Base-by-base conservation (phyloP, 306 rosid species). In the Acmispon strigosus region DNA sequence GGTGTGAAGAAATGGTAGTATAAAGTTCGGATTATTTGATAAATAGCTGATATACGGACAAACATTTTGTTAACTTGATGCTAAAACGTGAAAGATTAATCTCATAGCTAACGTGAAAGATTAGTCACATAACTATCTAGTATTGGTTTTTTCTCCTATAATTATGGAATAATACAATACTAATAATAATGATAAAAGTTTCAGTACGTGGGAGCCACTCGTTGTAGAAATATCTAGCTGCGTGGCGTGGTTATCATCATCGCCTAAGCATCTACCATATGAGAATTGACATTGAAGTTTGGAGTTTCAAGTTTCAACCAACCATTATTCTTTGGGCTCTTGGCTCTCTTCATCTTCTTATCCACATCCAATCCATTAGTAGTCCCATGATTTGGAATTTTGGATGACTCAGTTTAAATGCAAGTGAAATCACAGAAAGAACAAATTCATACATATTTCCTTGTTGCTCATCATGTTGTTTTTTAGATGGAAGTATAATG, bases 301-400 rank as follows among this genome's bases (percentile, higher is more conserved):
- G 68, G 62, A 54, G 82, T 48, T 54, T 41, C 53, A 43, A 70
- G 71, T 69, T 64, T 18, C 42, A 48, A 39, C 67, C 62, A 62
- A 44, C 55, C 68, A 32, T 54, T 9, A 34, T 62, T 62, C 54
- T 77, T 54, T 36, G 47, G 62, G 14, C 2, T 41, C 2, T 62
- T 73, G 72, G 76, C 34, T 48, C 52, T 62, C 65, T 65, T 63
- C 68, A 70, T 53, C 72, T 53, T 54, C 76, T 77, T 77, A 77
- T 78, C 82, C 82, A 70, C 37, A 43, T 39, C 43, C 43, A 39
- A 32, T 27, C 34, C 34, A 27, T 27, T 27, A 27, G 32, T 36
- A 47, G 58, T 66, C 56, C 14, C 43, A 53, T 47, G 14, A 48
- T 48, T 42, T 62, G 9, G 12, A 11, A 4, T 27, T 44, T 44